These are phyloP conservation scores for Scytalidium lignicola DNA, from an alignment of 2,329 filamentous ascomycete species.

Conservation along the genomic window DNA sequence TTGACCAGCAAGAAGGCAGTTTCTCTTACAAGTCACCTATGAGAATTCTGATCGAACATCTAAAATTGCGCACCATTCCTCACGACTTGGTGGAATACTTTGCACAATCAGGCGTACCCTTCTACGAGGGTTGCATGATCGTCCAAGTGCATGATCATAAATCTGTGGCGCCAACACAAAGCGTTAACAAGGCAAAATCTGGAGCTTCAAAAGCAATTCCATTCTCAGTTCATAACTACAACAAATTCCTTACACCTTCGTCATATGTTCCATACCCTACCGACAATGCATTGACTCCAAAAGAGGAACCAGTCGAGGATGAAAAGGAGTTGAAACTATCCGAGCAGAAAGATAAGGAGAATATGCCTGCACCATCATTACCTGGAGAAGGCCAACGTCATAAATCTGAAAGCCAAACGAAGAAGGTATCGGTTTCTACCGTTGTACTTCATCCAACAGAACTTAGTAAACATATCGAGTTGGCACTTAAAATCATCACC, in stretches of 20 bases:
- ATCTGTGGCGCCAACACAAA: conserved; percentile 56
- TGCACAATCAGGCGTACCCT: conserved; percentile 63
- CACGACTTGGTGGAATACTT: conserved; percentile 85
- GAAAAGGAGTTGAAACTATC: conserved; percentile 18
- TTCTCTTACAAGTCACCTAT: conserved; percentile 92
- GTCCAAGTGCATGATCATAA: conserved; percentile 91
- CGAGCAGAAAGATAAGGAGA: conserved; percentile 52
- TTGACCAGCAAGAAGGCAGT: conserved; percentile 89
- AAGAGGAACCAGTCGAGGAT: conserved; percentile 24
- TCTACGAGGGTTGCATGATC: conserved; percentile 94
- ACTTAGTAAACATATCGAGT: conserved; percentile 68
- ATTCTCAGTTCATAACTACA: conserved; percentile 90
- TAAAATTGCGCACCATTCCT: conserved; percentile 72
- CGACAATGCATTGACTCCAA: conserved; percentile 29
- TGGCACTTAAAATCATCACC: conserved; percentile 70
- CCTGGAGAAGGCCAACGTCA: conserved; percentile 40
- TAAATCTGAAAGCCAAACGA: conserved; percentile 32
- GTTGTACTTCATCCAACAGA: conserved; percentile 81
- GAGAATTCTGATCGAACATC: conserved; percentile 70
- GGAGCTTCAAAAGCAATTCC: conserved; percentile 58
- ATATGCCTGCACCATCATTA: conserved; percentile 47
- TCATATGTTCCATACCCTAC: conserved; percentile 73
- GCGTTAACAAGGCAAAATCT: conserved; percentile 46
- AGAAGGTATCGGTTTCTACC: conserved; percentile 65
- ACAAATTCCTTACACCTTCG: conserved; percentile 84